These are phyloP conservation scores for Galium porrigens DNA, from an alignment of 305 asterid genomes.

Conservation along the genomic window DNA sequence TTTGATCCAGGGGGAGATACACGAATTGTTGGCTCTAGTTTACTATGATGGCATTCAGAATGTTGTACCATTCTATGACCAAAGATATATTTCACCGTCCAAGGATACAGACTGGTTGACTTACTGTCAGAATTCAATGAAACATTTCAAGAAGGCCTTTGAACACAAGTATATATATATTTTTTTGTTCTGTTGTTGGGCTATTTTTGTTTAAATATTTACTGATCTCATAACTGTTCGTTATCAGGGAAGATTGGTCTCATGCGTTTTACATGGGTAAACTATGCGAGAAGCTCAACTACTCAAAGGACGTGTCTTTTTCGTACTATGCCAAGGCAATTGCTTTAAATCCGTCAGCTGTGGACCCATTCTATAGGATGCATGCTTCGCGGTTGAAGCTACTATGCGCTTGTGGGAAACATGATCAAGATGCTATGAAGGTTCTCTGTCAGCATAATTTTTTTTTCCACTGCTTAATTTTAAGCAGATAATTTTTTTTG, in stretches of 20 bases:
- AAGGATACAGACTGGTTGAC: constrained; percentile 64
- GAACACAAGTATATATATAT: constrained; percentile 52
- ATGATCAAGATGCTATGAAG: constrained; percentile 60
- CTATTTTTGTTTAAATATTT: constrained; percentile 20
- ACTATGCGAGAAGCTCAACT: constrained; percentile 84
- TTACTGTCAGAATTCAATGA: constrained; percentile 81
- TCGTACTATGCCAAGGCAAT: constrained; percentile 78
- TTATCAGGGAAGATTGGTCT: constrained; percentile 94
- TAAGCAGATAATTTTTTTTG: background rate
- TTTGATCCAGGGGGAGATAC: constrained; percentile 84
- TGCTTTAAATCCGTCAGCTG: constrained; percentile 79
- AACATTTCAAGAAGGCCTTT: constrained; percentile 84
- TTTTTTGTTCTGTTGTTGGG: constrained; percentile 19
- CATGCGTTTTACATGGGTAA: constrained; percentile 88
- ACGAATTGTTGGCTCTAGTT: constrained; percentile 85
- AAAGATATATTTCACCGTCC: constrained; percentile 54
- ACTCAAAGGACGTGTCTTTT: constrained; percentile 48
- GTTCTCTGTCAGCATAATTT: constrained; percentile 25
- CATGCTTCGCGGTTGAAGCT: constrained; percentile 96
- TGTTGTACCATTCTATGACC: constrained; percentile 96
- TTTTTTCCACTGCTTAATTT: background rate
- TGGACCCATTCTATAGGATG: constrained; percentile 94
- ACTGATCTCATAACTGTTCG: constrained; percentile 18
- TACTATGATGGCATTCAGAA: constrained; percentile 96
- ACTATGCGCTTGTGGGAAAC: constrained; percentile 59